These are phyloP conservation scores for Phytopythium chamaehyphon DNA, from an alignment of 352 stramenopile species.

Conservation along the genomic window DNA sequence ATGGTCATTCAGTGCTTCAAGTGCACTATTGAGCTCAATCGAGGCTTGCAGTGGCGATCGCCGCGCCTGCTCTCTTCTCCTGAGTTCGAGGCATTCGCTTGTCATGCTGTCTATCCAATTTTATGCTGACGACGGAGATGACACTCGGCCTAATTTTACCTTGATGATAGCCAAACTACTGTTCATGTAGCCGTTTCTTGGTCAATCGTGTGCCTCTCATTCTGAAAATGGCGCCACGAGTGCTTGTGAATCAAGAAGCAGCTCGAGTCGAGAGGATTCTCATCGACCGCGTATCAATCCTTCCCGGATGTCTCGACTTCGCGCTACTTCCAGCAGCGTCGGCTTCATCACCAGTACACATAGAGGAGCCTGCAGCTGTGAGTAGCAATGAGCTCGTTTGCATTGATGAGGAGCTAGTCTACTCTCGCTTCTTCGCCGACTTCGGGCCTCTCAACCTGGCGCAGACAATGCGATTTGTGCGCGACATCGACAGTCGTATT, in stretches of 20 bases:
- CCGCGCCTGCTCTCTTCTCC: not conserved
- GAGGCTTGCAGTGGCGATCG: constrained; percentile 12
- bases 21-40: constrained; percentile 9
- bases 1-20: constrained; percentile 6
- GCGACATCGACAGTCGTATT: constrained; percentile 57
- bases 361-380: constrained; percentile 18
- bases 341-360: not conserved
- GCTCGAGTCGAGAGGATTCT: constrained; percentile 11
- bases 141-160: no score
- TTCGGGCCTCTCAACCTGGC: constrained; percentile 95
- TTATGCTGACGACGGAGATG: no score
- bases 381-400: constrained; percentile 13
- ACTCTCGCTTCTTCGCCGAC: constrained; percentile 98
- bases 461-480: constrained; percentile 91
- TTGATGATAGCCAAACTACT: no score
- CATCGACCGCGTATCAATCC: constrained; percentile 21
- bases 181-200: no score
- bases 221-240: constrained; percentile 17
- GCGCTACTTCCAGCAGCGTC: constrained; percentile 13
- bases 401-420: constrained; percentile 81
- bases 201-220: no score
- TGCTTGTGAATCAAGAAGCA: not conserved
- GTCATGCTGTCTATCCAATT: no score
- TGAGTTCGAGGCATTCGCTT: no score
- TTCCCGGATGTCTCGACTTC: constrained; percentile 26